Base-by-base conservation (phyloP, 129 eudicot genomes). In the Kitagawia praeruptora region DNA sequence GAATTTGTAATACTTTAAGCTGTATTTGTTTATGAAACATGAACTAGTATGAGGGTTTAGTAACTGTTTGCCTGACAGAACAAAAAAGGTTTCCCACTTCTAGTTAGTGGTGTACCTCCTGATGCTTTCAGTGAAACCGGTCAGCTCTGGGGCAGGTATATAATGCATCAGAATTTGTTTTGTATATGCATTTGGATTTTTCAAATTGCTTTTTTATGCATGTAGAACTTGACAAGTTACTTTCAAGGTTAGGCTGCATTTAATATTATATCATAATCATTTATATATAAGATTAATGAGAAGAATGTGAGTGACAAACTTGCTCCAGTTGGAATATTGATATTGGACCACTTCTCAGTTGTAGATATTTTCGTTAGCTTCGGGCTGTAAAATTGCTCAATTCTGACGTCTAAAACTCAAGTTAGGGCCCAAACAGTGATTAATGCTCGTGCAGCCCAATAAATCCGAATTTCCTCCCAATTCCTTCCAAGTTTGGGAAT, bases 51-150 rank as follows among this genome's bases (percentile, higher is more conserved):
- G 63, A 47, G 37, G 78, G 34, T 74, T 75, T 54, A 85, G 71
- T 69, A 66, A 80, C 44, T 51, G 44, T 72, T 74, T 84, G 27
- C 77, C 76, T 75, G 79, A 49, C 98, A 95, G 98, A 90, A 87
- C 80, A 83, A 89, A 79, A 89, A 80, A 54, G 91, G 97, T 10
- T 92, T 88, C 82, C 98, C 98, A 37, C 88, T 85, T 80, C 89
- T 90, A 74, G 98, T 95, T 83, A 92, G 98, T 53, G 98, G 98
- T 56, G 97, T 95, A 40, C 98, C 97, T 15, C 98, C 98, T 53
- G 98, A 95, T 84, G 98, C 98, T 28, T 95, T 95, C 87, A 95
- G 98, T 85, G 97, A 95, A 82, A 95, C 98, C 75, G 98, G 98
- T 83, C 98, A 95, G 82, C 93, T 95, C 12, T 95, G 98, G 98